Conservation (phyloP, 768 basidiomycete species). For the Rhodotorula kratochvilovae region DNA sequence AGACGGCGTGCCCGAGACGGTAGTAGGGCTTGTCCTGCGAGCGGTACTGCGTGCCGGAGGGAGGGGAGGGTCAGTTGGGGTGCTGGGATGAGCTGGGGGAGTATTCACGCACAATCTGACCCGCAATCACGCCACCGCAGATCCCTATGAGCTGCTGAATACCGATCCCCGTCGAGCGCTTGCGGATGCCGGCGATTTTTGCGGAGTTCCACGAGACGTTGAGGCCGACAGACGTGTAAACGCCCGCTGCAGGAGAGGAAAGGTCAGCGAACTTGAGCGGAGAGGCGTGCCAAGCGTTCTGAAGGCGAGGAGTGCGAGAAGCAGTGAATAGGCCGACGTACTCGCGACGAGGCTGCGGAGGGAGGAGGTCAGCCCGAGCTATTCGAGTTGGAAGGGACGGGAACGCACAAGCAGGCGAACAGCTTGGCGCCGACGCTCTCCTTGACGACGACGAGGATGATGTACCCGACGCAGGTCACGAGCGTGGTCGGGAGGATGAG, state of each 20-base stretch:
- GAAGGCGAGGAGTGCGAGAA: too few species aligned
- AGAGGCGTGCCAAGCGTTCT: too few species aligned
- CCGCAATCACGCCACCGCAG: slow-evolving; percentile 1
- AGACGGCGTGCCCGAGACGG: slow-evolving; percentile 26
- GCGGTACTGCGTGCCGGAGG: slow-evolving; percentile 17
- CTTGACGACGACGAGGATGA: slow-evolving; percentile 11
- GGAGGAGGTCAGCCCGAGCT: neutral
- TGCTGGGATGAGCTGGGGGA: too few species aligned
- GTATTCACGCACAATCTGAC: slow-evolving; percentile 14
- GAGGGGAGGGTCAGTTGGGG: neutral
- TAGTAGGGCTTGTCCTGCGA: slow-evolving; percentile 14
- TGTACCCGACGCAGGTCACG: slow-evolving; percentile 32
- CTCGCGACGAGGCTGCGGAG: too few species aligned
- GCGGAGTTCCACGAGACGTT: slow-evolving; percentile 1
- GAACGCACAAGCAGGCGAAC: slow-evolving; percentile 14
- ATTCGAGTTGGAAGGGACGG: neutral
- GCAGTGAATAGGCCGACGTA: too few species aligned
- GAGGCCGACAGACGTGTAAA: neutral
- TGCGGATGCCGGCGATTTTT: neutral
- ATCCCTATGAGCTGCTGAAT: slow-evolving; percentile 22
- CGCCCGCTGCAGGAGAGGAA: neutral
- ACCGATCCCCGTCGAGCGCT: slow-evolving; percentile 29
- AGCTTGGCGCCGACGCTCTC: slow-evolving; percentile 9
- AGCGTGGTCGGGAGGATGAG: slow-evolving; percentile 18
- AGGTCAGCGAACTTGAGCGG: too few species aligned